These are phyloP conservation scores for Suillus brevipes DNA, from an alignment of 768 basidiomycete genomes.

Conservation along the genomic window DNA sequence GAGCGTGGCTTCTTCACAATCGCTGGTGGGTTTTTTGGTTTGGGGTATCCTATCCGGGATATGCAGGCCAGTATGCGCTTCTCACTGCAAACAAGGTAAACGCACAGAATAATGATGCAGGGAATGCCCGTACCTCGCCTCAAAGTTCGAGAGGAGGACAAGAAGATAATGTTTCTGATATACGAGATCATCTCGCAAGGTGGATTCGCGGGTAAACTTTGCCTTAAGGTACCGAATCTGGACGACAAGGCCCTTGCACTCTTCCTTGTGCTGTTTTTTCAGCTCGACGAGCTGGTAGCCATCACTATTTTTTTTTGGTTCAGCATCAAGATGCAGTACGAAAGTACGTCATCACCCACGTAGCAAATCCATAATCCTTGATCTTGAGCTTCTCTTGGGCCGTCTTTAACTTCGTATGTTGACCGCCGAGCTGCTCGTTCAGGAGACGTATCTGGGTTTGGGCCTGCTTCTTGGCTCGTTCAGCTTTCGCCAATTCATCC, in stretches of 20 bases:
- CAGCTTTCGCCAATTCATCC: conserved; percentile 55
- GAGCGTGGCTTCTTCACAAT: conserved; percentile 43
- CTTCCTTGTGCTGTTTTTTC: conserved; percentile 72
- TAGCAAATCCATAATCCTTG: conserved; percentile 57
- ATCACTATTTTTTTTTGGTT: conserved; percentile 40
- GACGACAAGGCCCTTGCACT: conserved; percentile 87
- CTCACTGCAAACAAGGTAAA: conserved; percentile 46
- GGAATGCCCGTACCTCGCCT: conserved; percentile 56
- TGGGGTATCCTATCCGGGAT: conserved; percentile 66
- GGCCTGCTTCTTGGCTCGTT: conserved; percentile 66
- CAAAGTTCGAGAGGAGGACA: conserved; percentile 64
- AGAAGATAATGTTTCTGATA: conserved; percentile 91
- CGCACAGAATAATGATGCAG: conserved; percentile 9
- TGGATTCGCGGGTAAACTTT: conserved; percentile 83
- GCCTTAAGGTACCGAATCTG: conserved; percentile 93
- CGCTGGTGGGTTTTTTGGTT: conserved; percentile 42
- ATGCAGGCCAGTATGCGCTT: conserved; percentile 73
- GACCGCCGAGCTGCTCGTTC: conserved; percentile 61
- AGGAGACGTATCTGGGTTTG: conserved; percentile 65
- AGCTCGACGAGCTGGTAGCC: conserved; percentile 52
- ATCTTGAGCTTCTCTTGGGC: conserved; percentile 50
- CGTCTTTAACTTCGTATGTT: conserved; percentile 41
- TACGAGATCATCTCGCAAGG: conserved; percentile 70
- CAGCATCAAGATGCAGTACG: conserved; percentile 4
- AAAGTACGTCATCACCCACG: conserved; percentile 41